Evolutionary conservation across 2,329 filamentous ascomycete genomes (phyloP).

Genomic region (Phaeosphaeriaceae sp.): DNA sequence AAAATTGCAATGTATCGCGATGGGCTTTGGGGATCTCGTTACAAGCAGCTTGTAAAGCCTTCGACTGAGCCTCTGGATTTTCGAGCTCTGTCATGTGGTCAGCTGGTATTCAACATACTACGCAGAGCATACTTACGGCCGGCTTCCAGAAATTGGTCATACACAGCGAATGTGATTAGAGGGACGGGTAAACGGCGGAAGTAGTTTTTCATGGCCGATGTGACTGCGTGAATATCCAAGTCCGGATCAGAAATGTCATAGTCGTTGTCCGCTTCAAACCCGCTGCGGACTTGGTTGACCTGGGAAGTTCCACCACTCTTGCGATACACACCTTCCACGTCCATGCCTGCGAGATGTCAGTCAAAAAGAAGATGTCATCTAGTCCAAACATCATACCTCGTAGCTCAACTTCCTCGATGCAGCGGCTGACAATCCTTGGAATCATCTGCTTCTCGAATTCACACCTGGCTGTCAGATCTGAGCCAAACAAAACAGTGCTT

Average conservation of each 20-base stretch:
- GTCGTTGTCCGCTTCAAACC: slow-evolving; percentile 85
- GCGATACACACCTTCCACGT: slow-evolving; percentile 95
- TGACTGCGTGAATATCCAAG: slow-evolving; percentile 94
- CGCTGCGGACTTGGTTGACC: slow-evolving; percentile 87
- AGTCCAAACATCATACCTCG: slow-evolving; percentile 67
- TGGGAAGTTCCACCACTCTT: slow-evolving; percentile 95
- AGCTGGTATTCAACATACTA: slow-evolving; percentile 3
- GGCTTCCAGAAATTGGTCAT: slow-evolving; percentile 86
- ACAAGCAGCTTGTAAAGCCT: slow-evolving; percentile 75
- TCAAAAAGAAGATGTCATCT: background rate
- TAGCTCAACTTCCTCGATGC: slow-evolving; percentile 94
- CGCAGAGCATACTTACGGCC: slow-evolving; percentile 62
- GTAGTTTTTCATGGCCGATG: slow-evolving; percentile 95
- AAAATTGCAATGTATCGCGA: slow-evolving; percentile 87
- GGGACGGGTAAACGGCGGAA: slow-evolving; percentile 92
- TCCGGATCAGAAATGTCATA: slow-evolving; percentile 93
- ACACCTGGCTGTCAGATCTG: slow-evolving; percentile 83
- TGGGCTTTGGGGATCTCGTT: slow-evolving; percentile 82
- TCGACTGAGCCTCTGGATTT: slow-evolving; percentile 56
- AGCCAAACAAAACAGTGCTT: slow-evolving; percentile 76
- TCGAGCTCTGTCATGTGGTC: slow-evolving; percentile 61
- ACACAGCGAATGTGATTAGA: slow-evolving; percentile 89
- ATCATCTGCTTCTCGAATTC: slow-evolving; percentile 90
- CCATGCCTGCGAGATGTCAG: slow-evolving; percentile 59
- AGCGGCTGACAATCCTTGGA: slow-evolving; percentile 87